These are phyloP conservation scores for Hansenula lynferdii DNA, from an alignment of 1,139 yeast genomes.

Conservation along the genomic window DNA sequence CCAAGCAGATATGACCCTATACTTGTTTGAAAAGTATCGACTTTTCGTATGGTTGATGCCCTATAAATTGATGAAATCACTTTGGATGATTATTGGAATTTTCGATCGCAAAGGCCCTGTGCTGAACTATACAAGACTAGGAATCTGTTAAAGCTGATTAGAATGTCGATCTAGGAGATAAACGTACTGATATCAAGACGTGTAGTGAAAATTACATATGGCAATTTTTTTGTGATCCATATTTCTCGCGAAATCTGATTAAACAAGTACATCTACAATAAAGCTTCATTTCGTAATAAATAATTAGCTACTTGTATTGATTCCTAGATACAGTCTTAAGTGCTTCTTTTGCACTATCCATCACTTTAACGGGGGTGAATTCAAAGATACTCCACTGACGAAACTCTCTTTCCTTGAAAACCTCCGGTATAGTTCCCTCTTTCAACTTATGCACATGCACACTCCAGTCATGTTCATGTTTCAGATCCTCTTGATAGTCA, in stretches of 20 bases:
- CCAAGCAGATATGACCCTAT: no score
- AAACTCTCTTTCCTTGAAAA: not conserved
- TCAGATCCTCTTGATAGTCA: slow-evolving; percentile 8
- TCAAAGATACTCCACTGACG: not conserved
- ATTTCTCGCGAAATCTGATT: no score
- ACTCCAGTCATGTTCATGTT: not conserved
- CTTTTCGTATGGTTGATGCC: not conserved
- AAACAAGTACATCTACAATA: no score
- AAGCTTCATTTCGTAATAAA: no score
- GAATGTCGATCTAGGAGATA: no score
- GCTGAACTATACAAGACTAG: no score
- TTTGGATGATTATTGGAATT: not conserved
- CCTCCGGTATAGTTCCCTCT: not conserved
- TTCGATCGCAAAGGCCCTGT: no score
- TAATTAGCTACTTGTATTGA: not conserved
- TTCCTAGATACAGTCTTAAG: not conserved
- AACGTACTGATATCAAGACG: no score
- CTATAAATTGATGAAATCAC: not conserved
- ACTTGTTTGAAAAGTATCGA: not conserved
- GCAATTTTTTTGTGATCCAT: no score
- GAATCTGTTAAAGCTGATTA: no score
- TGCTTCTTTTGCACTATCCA: not conserved
- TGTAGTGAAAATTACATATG: no score
- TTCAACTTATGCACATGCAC: not conserved
- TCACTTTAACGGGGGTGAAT: not conserved